Evolutionary conservation across 1,284 basidiomycete species (phyloP).

Genomic region (Clitocybe nebularis): DNA sequence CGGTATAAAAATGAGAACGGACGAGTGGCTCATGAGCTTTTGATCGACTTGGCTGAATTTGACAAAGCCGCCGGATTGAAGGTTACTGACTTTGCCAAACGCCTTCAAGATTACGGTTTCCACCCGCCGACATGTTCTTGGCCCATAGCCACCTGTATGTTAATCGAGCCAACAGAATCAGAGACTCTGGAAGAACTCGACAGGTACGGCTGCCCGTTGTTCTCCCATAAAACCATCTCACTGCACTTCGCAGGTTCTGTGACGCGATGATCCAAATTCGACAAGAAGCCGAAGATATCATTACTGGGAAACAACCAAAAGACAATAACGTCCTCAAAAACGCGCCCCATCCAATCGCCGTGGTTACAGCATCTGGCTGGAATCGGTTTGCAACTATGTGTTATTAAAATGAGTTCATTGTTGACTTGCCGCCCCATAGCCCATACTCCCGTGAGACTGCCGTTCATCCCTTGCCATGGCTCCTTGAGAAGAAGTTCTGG

Average conservation of each 20-base stretch:
- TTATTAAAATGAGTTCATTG: conserved; percentile 2
- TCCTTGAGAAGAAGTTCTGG: conserved; percentile 91
- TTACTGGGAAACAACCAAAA: conserved; percentile 79
- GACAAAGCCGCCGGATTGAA: conserved; percentile 86
- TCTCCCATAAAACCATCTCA: conserved; percentile 4
- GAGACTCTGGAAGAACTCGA: conserved; percentile 90
- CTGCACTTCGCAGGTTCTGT: conserved; percentile 62
- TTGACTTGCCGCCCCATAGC: conserved; percentile 32
- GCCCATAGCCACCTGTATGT: conserved; percentile 92
- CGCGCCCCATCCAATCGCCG: conserved; percentile 86
- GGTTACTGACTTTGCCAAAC: conserved; percentile 95
- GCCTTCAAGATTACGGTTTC: conserved; percentile 89
- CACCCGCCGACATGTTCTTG: conserved; percentile 92
- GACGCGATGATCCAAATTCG: conserved; percentile 97
- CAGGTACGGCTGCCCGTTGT: conserved; percentile 38
- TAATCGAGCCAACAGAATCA: conserved; percentile 94
- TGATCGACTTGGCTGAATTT: conserved; percentile 95
- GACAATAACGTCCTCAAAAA: conserved; percentile 92
- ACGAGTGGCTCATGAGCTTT: conserved; percentile 91
- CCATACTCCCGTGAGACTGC: conserved; percentile 86
- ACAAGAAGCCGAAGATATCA: conserved; percentile 86
- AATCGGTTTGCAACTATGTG: conserved; percentile 51
- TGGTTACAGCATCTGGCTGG: conserved; percentile 79
- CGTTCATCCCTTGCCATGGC: conserved; percentile 77
- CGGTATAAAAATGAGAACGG: conserved; percentile 90